These are phyloP conservation scores for Gaeumannomyces tritici DNA, from an alignment of 2,329 filamentous ascomycete species.

Conservation along the genomic window DNA sequence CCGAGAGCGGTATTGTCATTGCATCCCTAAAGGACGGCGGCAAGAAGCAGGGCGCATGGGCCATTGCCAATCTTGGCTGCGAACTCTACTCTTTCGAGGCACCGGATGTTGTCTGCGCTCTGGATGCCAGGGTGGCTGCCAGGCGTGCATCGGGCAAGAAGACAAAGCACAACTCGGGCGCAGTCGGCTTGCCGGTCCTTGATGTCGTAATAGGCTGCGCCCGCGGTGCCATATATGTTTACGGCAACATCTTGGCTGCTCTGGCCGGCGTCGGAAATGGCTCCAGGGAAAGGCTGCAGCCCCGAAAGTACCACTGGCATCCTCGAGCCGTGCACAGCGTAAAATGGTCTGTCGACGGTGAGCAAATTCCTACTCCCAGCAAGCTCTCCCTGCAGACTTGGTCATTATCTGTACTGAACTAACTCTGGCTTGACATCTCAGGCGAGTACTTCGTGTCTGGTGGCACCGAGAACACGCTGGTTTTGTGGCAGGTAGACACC, in stretches of 20 bases:
- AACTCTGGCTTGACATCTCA: slow-evolving; percentile 23
- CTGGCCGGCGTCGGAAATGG: slow-evolving; percentile 34
- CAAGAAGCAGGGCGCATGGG: slow-evolving; percentile 1
- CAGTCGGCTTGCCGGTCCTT: slow-evolving; percentile 30
- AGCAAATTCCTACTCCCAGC: slow-evolving; percentile 13
- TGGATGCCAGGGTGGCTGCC: slow-evolving; percentile 48
- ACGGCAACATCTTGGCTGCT: slow-evolving; percentile 60
- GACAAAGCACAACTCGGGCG: slow-evolving; percentile 13
- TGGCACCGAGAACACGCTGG: slow-evolving; percentile 78
- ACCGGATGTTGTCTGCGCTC: slow-evolving; percentile 54
- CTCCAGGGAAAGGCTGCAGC: slow-evolving; percentile 38
- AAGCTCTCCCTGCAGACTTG: background rate
- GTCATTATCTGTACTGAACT: slow-evolving; percentile 8
- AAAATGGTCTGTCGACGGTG: slow-evolving; percentile 90
- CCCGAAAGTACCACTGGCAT: slow-evolving; percentile 82
- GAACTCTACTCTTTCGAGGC: slow-evolving; percentile 49
- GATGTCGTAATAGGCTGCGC: slow-evolving; percentile 71
- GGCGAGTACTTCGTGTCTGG: slow-evolving; percentile 92
- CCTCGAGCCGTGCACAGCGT: slow-evolving; percentile 70
- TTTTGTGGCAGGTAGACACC: slow-evolving; percentile 90
- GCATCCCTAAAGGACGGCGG: background rate
- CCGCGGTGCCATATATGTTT: slow-evolving; percentile 71
- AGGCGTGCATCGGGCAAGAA: slow-evolving; percentile 17
- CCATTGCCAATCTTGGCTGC: slow-evolving; percentile 2
- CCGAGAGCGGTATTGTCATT: background rate